Percentiles rank a stretch among this genome's conserved stretches.
These are phyloP conservation scores for Lipomyces orientalis DNA, from an alignment of 805 yeast genomes.

Conservation along the genomic window DNA sequence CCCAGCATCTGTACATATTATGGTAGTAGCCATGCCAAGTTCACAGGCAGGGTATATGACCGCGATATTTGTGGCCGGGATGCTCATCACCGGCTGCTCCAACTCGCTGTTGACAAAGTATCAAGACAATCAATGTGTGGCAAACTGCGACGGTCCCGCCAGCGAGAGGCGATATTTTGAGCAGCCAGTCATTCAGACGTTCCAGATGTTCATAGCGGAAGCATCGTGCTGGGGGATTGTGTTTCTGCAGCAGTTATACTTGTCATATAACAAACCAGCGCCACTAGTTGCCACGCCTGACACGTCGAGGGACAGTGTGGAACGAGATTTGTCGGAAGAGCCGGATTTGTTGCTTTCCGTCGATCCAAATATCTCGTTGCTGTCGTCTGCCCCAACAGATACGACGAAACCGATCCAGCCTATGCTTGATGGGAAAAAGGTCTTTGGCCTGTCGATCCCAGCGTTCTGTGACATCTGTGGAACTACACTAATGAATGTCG, in stretches of 20 bases:
- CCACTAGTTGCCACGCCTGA: background rate
- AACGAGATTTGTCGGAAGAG: conserved; percentile 5
- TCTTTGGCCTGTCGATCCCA: conserved; percentile 59
- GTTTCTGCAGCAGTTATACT: conserved; percentile 14
- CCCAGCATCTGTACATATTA: background rate
- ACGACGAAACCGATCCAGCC: background rate
- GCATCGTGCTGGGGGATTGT: conserved; percentile 54
- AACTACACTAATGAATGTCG: conserved; percentile 78
- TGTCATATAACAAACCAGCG: conserved; percentile 1
- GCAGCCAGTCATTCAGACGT: conserved; percentile 78
- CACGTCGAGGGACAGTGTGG: conserved; percentile 13
- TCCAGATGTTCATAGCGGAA: conserved; percentile 84
- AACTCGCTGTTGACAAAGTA: conserved; percentile 74
- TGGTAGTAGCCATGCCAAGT: background rate
- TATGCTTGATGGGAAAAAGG: conserved; percentile 40
- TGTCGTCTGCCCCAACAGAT: background rate
- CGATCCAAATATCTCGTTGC: background rate
- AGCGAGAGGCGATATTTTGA: conserved; percentile 59
- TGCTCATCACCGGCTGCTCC: conserved; percentile 69
- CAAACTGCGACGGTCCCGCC: conserved; percentile 56
- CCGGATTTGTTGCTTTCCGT: conserved; percentile 17
- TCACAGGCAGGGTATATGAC: conserved; percentile 9
- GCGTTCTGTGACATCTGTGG: conserved; percentile 73
- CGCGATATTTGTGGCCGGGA: conserved; percentile 52
- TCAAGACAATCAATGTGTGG: conserved; percentile 77